phyloP scores from a whole-genome alignment of 2,329 filamentous ascomycete species.

The Cercospora sesami region DNA sequence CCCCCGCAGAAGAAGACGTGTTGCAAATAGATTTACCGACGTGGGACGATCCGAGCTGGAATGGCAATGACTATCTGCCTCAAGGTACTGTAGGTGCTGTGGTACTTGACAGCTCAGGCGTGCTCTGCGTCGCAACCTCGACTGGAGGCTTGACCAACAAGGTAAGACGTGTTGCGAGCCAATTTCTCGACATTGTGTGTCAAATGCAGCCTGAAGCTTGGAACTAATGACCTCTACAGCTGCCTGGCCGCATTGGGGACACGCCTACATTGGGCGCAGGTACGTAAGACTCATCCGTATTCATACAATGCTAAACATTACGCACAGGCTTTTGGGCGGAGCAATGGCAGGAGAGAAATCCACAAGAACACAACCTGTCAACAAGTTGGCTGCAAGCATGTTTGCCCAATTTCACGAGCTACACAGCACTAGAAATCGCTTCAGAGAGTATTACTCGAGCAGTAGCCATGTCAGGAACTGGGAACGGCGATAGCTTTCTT shows the following conservation, averaged over 20 bases:
- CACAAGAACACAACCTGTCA: not conserved
- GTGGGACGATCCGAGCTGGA: constrained; percentile 47
- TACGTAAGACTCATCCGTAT: not conserved
- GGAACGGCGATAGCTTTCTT: constrained; percentile 86
- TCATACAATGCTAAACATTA: not conserved
- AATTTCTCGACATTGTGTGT: not conserved
- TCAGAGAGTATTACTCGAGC: constrained; percentile 20
- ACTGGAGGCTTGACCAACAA: constrained; percentile 87
- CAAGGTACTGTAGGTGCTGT: constrained; percentile 86
- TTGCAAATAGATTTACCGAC: not conserved
- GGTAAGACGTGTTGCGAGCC: not conserved
- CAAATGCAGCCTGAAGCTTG: not conserved
- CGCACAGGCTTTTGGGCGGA: constrained; percentile 84
- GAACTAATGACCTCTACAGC: constrained; percentile 26
- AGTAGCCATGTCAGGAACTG: constrained; percentile 45
- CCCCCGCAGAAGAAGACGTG: not conserved
- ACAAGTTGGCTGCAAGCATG: constrained; percentile 25
- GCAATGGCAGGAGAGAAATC: constrained; percentile 58
- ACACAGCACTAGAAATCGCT: constrained; percentile 19
- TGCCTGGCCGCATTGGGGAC: constrained; percentile 80
- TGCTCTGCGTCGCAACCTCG: constrained; percentile 66
- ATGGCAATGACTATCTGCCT: constrained; percentile 66
- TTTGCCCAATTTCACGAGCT: constrained; percentile 28
- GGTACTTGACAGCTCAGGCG: constrained; percentile 72
- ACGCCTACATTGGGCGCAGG: constrained; percentile 64